Evolutionary conservation across 495 filamentous ascomycete genomes (phyloP), one percentile per base, ranked within the genome.

Genomic region (Terfezia claveryi): DNA sequence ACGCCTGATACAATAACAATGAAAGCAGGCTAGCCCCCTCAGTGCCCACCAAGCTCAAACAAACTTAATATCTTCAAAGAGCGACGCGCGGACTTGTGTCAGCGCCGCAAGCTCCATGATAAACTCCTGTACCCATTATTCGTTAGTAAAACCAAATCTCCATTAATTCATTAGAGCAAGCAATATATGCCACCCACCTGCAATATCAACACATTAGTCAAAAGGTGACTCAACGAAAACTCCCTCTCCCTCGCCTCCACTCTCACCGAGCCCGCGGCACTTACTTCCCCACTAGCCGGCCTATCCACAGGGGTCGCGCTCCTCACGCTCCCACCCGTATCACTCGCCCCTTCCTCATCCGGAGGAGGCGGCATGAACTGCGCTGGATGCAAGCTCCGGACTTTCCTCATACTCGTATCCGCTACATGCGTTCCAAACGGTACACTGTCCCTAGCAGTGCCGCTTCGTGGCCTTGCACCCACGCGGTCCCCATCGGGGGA

Each of bases 51-150:
- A 52, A 46, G 55, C 38, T 46, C 41, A 46, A 14, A 46, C 71
- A 71, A 81, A 87, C 54, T 75, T 79, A 10, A 93, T 82, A 67
- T 98, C 91, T 44, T 78, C 80, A 70, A 95, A 94, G 41, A 96
- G 62, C 52, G 80, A 83, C 2, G 86, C 85, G 53, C 91, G 73
- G 10, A 87, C 81, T 62, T 96, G 86, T 53, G 93, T 75, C 62
- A 94, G 68, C 9, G 88, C 89, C 3, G 86, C 81, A 38, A 96
- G 65, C 69, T 98, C 91, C 49, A 96, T 70, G 7, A 94, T 68
- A 66, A 98, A 98, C 59, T 92, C 85, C 65, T 81, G 72, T 36
- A 74, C 56, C 16, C 75, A 71, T 32, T 32, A 32, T 32, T 5
- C 69, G 59, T 78, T 74, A 59, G 16, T 23, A 14, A 16, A 2